These are phyloP conservation scores for Botrytis elliptica DNA, from an alignment of 2,329 filamentous ascomycete genomes.

Conservation along the genomic window DNA sequence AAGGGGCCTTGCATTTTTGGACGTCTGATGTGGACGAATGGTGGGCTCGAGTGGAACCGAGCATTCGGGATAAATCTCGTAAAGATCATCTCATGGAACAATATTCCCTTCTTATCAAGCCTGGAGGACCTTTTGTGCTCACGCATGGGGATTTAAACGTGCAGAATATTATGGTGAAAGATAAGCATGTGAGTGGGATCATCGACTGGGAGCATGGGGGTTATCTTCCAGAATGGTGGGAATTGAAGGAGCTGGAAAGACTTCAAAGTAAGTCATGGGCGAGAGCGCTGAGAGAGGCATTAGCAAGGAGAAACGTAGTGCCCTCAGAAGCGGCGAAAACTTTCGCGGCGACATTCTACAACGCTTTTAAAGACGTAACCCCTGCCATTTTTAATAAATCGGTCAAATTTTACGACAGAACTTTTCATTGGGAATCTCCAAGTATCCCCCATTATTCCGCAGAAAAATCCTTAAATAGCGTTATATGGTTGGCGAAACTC, in stretches of 20 bases:
- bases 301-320: background rate
- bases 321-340: background rate
- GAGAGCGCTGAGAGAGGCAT: too few relatives aligned
- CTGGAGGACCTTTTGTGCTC: background rate
- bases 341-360: too few relatives aligned
- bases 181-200: background rate
- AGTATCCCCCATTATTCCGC: background rate
- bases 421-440: background rate
- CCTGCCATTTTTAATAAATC: too few relatives aligned
- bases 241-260: too few relatives aligned
- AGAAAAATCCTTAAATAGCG: accelerated
- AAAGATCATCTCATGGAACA: background rate
- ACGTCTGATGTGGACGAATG: background rate
- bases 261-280: too few relatives aligned
- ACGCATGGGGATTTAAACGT: background rate
- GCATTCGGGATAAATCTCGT: background rate
- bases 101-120: background rate
- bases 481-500: accelerated
- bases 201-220: slow-evolving; percentile 2
- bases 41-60: background rate
- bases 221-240: background rate
- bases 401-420: too few relatives aligned
- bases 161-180: slow-evolving; percentile 3
- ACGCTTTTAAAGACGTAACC: too few relatives aligned
- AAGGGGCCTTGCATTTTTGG: background rate